A percentile compares a stretch with the other conserved stretches of the same genome.
These are phyloP conservation scores for Pseudisothecium myosuroides DNA, from an alignment of 225 moss, liverwort and hornwort genomes.

Conservation along the genomic window DNA sequence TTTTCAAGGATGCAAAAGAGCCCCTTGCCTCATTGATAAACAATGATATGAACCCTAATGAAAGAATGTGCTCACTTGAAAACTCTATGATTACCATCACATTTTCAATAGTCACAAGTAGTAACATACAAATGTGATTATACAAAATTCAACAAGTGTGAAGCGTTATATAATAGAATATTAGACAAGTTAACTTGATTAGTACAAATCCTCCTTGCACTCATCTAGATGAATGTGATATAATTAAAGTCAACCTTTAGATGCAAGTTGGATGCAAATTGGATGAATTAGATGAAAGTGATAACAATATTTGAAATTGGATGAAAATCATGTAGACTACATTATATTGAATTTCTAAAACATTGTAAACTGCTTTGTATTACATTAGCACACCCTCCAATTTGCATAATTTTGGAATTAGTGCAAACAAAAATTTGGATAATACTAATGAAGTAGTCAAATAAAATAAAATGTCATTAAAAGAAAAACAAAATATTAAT, in stretches of 20 bases:
- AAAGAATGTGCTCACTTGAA: background rate
- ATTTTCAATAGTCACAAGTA: background rate
- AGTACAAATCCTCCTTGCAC: too few species aligned
- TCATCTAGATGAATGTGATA: background rate
- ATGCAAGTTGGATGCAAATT: background rate
- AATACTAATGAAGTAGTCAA: background rate
- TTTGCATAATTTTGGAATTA: background rate
- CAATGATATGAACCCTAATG: too few species aligned
- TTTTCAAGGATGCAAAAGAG: too few species aligned
- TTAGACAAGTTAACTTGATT: background rate
- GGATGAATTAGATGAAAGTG: background rate
- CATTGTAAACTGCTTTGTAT: fast-evolving
- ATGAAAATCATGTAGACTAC: background rate
- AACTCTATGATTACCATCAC: background rate
- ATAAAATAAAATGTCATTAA: background rate
- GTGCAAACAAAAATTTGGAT: background rate
- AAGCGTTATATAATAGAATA: background rate
- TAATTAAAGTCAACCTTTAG: background rate
- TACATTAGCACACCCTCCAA: background rate
- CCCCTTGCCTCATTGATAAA: too few species aligned
- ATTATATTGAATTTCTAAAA: too few species aligned
- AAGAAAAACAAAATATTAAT: background rate
- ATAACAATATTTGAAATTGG: background rate
- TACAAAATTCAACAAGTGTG: background rate
- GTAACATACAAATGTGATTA: background rate